Evolutionary conservation across 805 yeast species (phyloP), one percentile per base, ranked within the genome.

Genomic region (Maudiozyma pseudohumilis): DNA sequence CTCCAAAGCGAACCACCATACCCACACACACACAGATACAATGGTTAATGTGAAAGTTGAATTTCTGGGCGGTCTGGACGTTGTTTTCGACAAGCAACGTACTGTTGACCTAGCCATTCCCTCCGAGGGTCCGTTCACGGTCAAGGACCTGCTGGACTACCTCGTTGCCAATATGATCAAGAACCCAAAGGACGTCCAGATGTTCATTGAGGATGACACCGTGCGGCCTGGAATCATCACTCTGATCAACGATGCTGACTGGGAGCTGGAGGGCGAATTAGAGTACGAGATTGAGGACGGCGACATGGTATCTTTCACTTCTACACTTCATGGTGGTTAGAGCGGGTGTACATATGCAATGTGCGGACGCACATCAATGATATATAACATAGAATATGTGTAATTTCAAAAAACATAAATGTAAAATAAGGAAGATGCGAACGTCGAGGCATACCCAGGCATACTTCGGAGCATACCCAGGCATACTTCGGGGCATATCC

Each of bases 241-340:
- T 8, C 68, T 89, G 39, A 81, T 89, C 44, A 89, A 89, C 53
- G 97, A 89, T 55, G 77, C 94, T 0, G 98, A 89, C 62, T 89
- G 97, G 97, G 98, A 89, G 53, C 61, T 89, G 11, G 94, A 87
- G 56, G 97, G 86, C 9, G 87, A 80, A 59, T 87, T 84, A 49
- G 80, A 74, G 8, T 87, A 87, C 52, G 75, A 68, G n/a, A 57
- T 92, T 12, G 81, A 84, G 57, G 62, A 71, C 34, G 79, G 82
- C 10, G 98, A 89, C 58, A 68, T 74, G 17, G 70, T 89, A 28
- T 76, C 94, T 3, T 89, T 89, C 52, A 89, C 96, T 2, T 82
- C 94, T 29, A 92, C 98, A 3, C 65, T 89, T 43, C 98, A 89
- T 50, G 98, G 98, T 4, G 98, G 98, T 33, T 89, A 47, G 46